phyloP scores from a whole-genome alignment of 1,284 basidiomycete species.

The Gomphus bonarii region DNA sequence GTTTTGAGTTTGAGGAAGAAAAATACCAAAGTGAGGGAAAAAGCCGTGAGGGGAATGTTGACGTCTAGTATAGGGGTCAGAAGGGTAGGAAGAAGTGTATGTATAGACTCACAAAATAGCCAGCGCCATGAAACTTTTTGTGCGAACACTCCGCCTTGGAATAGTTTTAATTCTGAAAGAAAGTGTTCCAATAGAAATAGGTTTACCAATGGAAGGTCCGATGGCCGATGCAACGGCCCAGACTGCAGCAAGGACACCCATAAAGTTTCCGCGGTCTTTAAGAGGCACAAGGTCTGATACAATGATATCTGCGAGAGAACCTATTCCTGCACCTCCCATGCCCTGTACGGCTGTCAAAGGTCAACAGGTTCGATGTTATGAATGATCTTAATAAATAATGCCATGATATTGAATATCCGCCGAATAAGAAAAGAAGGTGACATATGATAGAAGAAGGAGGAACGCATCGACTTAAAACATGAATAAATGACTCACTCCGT shows the following conservation, averaged over 20 bases:
- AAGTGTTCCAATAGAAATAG: background rate
- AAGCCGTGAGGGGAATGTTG: conserved; percentile 29
- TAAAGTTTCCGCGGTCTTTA: conserved; percentile 29
- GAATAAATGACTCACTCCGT: conserved; percentile 15
- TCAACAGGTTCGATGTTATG: background rate
- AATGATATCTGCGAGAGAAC: conserved; percentile 29
- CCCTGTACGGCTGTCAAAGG: conserved; percentile 29
- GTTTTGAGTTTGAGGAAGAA: conserved; percentile 27
- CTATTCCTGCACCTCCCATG: conserved; percentile 32
- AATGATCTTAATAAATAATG: background rate
- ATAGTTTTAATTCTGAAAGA: background rate
- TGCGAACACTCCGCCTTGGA: conserved; percentile 16
- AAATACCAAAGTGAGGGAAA: conserved; percentile 26
- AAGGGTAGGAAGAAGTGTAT: background rate
- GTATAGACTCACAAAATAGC: conserved; percentile 18
- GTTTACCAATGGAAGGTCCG: conserved; percentile 13
- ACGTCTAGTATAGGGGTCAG: conserved; percentile 17
- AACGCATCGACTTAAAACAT: background rate
- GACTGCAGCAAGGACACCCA: conserved; percentile 17
- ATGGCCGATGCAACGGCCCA: conserved; percentile 4
- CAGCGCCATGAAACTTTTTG: conserved; percentile 21
- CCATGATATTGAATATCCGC: too few relatives aligned
- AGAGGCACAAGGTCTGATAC: conserved; percentile 33
- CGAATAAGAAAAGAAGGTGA: too few relatives aligned
- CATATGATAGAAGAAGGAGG: background rate